Evolutionary conservation across 1,284 basidiomycete species (phyloP), one percentile per base, ranked within the genome.

Genomic region (Fomitopsis betulina): DNA sequence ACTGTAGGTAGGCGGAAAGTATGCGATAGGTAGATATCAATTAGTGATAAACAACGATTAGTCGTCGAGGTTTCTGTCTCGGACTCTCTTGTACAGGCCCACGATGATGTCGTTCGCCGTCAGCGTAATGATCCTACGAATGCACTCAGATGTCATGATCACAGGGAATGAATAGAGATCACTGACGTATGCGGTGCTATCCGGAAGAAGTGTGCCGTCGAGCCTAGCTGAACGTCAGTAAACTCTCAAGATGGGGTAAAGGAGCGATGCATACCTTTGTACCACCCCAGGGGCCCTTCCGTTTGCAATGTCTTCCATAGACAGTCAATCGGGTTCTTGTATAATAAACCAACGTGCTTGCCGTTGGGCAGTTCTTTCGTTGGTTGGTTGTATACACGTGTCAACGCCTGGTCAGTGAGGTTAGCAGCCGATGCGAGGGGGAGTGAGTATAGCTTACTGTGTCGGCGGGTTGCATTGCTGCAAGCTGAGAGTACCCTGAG

Each of bases 301-400:
- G 90, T 79, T 70, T 90, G 91, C 63, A 93, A 83, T 0, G 96
- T 99, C 78, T 98, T 96, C 91, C 92, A 97, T 53, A 99, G 78
- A 74, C 96, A 98, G 69, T 98, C 95, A 66, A 98, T 86, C 1
- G 96, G 96, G 70, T 92, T 96, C 71, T 83, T 89, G 76, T 97
- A 98, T 12, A 97, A 76, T 2, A 86, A 77, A 5, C 95, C 94
- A 58, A 86, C 80, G 42, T 85, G 75, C 66, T 80, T 86, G 37
- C 95, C 95, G 59, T 91, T 82, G 2, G 90, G 85, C 55, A 87
- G 80, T 42, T 75, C 78, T 62, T 80, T 77, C 2, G 92, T 94
- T 25, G 92, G 91, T 79, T 96, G 96, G 70, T 98, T 98, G 75
- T 98, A 99, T 85, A 98, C 90, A 59, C 96, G 82, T 8, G 96